Evolutionary conservation across 345 rosid genomes (phyloP), one percentile per base, ranked within the genome.

Genomic region (Microcos paniculata): DNA sequence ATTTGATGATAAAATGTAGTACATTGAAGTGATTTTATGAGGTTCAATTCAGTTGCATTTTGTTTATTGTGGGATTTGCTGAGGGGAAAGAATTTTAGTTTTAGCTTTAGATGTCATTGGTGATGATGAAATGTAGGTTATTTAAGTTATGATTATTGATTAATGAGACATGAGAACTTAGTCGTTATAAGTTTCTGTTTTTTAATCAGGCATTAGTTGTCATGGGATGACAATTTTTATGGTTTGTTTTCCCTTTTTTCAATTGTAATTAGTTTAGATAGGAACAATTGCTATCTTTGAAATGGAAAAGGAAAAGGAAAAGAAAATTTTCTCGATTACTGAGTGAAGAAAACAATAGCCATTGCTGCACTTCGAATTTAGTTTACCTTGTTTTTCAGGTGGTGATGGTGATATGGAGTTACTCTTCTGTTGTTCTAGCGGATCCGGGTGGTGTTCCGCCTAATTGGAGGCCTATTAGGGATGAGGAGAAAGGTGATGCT

Each of bases 391-490:
- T 30, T 80, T 19, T 87, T 86, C 66, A 92, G 97, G 83, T 93
- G 88, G 80, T 70, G 70, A 91, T 93, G 93, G 76, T 91, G 24
- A 33, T 91, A 8, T 93, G 96, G 98, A 84, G 96, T 82, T 93
- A 93, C 81, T 87, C 87, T 81, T 67, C 92, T 66, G 92, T 90
- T 65, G 85, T 91, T 80, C 72, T 85, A 73, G 86, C 94, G 35
- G 94, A 93, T 72, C 98, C 98, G 1, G 98, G 97, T 46, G 91
- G 96, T 78, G 90, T 91, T 73, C 96, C 94, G 12, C 80, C 81
- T 0, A 88, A 87, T 62, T 93, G 98, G 96, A 80, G 77, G 42
- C 93, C 94, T 9, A 77, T 75, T 6, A 33, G 75, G 56, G 98
- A 91, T 58, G 88, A 85, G 82, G 98, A 93, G 86, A 84, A 68